Evolutionary conservation across 345 rosid species (phyloP).

Genomic region (Populus pruinosa): DNA sequence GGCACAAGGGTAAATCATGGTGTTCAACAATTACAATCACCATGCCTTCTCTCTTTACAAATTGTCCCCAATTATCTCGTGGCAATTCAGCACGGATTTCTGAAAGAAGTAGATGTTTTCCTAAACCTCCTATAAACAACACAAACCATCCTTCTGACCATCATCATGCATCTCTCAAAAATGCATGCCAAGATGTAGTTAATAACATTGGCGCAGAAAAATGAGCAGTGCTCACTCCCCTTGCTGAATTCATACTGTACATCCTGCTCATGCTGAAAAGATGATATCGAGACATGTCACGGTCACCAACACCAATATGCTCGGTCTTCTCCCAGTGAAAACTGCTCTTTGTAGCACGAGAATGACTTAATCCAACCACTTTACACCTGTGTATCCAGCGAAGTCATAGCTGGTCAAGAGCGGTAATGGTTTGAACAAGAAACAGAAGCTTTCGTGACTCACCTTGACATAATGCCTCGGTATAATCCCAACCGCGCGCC

Average conservation of each 20-base stretch:
- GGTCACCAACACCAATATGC: background rate
- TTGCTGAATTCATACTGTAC: background rate
- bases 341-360: background rate
- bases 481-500: background rate
- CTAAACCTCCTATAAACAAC: background rate
- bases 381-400: background rate
- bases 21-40: too few species aligned
- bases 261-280: background rate
- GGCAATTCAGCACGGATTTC: background rate
- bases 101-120: background rate
- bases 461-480: constrained; percentile 1
- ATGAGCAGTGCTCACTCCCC: background rate
- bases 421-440: background rate
- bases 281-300: background rate
- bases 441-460: background rate
- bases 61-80: too few species aligned
- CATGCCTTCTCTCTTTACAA: too few species aligned
- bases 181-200: background rate
- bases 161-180: background rate
- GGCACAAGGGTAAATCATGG: too few species aligned
- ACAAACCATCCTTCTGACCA: background rate
- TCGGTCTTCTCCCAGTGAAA: background rate
- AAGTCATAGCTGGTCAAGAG: background rate
- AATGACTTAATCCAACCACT: background rate
- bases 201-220: background rate